phyloP scores from a whole-genome alignment of 1,139 yeast species.

The Casaregolazyma suthepensis region DNA sequence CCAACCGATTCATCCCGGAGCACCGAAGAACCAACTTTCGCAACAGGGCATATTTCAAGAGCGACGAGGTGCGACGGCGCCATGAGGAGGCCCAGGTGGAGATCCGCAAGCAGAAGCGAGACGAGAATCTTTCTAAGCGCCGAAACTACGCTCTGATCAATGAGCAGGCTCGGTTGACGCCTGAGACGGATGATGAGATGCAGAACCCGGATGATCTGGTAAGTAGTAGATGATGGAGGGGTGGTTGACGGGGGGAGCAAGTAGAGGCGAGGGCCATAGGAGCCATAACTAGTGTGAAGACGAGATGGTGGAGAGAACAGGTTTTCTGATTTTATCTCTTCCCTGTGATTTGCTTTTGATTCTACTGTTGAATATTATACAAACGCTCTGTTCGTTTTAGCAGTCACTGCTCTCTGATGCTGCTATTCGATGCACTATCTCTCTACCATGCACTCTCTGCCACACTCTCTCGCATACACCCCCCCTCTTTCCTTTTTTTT shows the following conservation, averaged over 20 bases:
- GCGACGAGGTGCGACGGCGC: constrained; percentile 95
- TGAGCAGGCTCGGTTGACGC: constrained; percentile 34
- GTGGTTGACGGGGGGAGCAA: neutral
- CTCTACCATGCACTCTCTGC: no score
- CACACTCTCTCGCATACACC: no score
- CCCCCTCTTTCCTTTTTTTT: neutral
- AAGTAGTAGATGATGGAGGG: constrained; percentile 10
- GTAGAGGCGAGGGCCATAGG: neutral
- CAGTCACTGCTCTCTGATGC: no score
- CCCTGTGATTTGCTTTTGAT: no score
- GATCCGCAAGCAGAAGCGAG: constrained; percentile 92
- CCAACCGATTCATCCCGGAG: constrained; percentile 88
- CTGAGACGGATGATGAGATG: constrained; percentile 43
- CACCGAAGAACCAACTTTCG: constrained; percentile 96
- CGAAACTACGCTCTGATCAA: constrained; percentile 59
- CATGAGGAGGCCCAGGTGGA: constrained; percentile 98
- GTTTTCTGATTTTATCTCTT: no score
- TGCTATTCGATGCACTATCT: no score
- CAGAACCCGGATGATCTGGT: constrained; percentile 26
- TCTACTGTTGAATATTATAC: no score
- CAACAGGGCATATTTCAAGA: constrained; percentile 88
- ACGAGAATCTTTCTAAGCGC: constrained; percentile 88
- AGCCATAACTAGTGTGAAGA: neutral
- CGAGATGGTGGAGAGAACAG: neutral
- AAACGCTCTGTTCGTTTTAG: no score